These are phyloP conservation scores for Fusarium buharicum DNA, from an alignment of 2,329 filamentous ascomycete genomes.

Conservation along the genomic window DNA sequence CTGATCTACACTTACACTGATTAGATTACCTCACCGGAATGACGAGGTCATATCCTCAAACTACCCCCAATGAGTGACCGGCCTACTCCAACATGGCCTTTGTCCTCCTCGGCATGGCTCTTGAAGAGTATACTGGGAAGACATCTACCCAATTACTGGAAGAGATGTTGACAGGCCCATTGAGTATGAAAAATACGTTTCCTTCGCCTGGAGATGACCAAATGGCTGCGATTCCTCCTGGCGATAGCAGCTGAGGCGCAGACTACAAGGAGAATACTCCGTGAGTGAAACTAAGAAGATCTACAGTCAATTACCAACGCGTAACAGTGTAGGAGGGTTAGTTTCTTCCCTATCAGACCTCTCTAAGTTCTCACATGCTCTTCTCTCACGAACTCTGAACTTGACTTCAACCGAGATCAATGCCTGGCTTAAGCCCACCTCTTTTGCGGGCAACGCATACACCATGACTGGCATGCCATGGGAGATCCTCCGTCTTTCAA, in stretches of 20 bases:
- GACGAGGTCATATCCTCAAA: conserved; percentile 45
- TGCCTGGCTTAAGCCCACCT: conserved; percentile 51
- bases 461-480: conserved; percentile 52
- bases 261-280: conserved; percentile 50
- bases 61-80: conserved; percentile 48
- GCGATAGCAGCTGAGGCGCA: conserved; percentile 49
- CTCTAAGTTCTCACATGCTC: conserved; percentile 42
- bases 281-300: conserved; percentile 32
- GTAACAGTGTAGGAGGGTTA: conserved; percentile 47
- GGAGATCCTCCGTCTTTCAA: conserved; percentile 49
- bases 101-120: conserved; percentile 49
- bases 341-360: conserved; percentile 51
- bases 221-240: conserved; percentile 50
- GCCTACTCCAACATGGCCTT: conserved; percentile 57
- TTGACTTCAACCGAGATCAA: conserved; percentile 40
- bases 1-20: background rate
- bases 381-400: conserved; percentile 46
- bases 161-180: conserved; percentile 28
- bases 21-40: conserved; percentile 50
- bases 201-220: conserved; percentile 47
- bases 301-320: conserved; percentile 5
- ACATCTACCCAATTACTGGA: conserved; percentile 45
- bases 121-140: conserved; percentile 47
- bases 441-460: conserved; percentile 46
- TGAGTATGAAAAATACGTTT: conserved; percentile 35